Evolutionary conservation across 805 yeast species (phyloP), one percentile per base, ranked within the genome.

Genomic region (Vanderwaltozyma polyspora): DNA sequence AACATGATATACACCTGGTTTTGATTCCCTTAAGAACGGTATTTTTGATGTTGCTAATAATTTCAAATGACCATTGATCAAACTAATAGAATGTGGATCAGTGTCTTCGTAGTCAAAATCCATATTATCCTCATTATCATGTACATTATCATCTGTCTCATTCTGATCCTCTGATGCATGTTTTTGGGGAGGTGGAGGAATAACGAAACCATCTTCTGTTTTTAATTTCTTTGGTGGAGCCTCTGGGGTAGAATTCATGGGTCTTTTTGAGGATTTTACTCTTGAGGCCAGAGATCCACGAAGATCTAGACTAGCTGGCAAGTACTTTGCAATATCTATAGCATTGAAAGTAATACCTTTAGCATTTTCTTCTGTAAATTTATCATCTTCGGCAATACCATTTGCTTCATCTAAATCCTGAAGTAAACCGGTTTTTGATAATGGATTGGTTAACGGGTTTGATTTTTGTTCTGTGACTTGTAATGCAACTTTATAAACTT

Each of bases 41-140:
- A 74, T 57, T 1, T 66, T 59, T 5, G 57, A 48, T 8, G 49
- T 43, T 1, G 80, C 60, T 23, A 89, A 64, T 9, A 87, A 62
- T 48, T 74, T 76, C 44, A 89, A 60, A 55, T 91, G 97, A 32
- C 74, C 68, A 33, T 66, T 73, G 9, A 80, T 61, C 9, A 66
- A 43, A 4, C 52, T 37, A 6, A 55, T 36, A 1, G 57, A 47
- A 24, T 51, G 56, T 3, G 64, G 48, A 5, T 49, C 59, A 21
- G 51, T 66, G 28, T 59, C 66, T n/a, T n/a, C n/a, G n/a, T n/a
- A n/a, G 2, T 52, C 59, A 21, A 47, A 51, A 27, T 55, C 66
- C 12, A 43, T 43, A 32, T 59, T 60, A 3, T 51, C 46, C 4
- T 47, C 51, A 3, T 35, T 40, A 18, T 43, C 52, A 12, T 45